Base-by-base conservation (phyloP, 2,329 filamentous ascomycete genomes). In the Clarireedia monteithiana region DNA sequence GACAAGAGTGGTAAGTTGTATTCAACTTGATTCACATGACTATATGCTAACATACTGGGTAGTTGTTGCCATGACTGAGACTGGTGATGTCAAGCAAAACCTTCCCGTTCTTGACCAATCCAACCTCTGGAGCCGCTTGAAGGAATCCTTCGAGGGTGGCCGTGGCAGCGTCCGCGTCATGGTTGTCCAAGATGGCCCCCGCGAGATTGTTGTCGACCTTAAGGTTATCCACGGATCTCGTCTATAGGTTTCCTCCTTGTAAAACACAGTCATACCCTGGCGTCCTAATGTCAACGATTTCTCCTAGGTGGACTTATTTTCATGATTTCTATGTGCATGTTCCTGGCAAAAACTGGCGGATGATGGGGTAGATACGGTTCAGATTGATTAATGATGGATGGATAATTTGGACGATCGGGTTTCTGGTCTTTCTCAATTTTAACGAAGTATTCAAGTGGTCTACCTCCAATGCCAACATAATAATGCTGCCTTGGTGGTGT, bases 31-130 rank as follows among this genome's bases (percentile, higher is more conserved):
- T 30, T 2, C 4, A 6, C 2, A 1, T 30, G 12, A 14, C 36
- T 49, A 10, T 2, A 10, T 47, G 14, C 62, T 68, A 62, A 59
- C 34, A 48, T 34, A 9, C 10, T 9, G 24, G n/a, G 7, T 60
- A 72, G 76, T 99, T 70, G 90, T 95, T 65, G 91, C 91, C 80
- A 97, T 99, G 91, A 99, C 94, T 72, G 94, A 99, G 87, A 89
- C 86, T 64, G 68, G 94, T 68, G 92, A 99, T 73, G 91, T 99
- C 81, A 97, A 97, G 88, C 91, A 96, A 78, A 84, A 83, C 68
- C 82, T 99, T 58, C 83, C 89, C 58, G 90, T 99, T 74, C 86
- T 96, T 73, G 90, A 96, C 79, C 94, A 99, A 84, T 94, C 89
- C 74, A 84, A 84, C 75, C 85, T 99, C 66, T 89, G 86, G 80